A percentile compares a stretch with the other conserved stretches of the same genome.
Conservation (phyloP, 2,329 filamentous ascomycete species). For the Chaetomium olivaceum region DNA sequence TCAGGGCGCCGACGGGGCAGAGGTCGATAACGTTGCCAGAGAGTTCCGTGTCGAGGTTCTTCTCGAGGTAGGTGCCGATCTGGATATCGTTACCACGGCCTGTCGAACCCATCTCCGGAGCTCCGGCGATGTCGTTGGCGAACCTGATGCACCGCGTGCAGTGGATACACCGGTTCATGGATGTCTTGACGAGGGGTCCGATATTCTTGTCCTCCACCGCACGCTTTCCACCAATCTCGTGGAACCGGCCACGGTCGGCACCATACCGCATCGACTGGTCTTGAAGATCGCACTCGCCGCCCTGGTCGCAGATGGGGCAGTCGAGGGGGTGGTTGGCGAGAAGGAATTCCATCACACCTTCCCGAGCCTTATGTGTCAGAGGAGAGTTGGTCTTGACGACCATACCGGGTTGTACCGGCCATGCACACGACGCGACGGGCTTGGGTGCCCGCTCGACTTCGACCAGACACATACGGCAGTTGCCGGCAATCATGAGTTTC, state of each 20-base stretch:
- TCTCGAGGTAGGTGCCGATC: constrained; percentile 96
- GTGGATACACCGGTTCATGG: constrained; percentile 99
- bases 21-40: constrained; percentile 98
- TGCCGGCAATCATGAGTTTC: constrained; percentile 98
- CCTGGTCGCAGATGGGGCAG: constrained; percentile 97
- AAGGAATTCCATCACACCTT: constrained; percentile 98
- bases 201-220: constrained; percentile 99
- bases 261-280: constrained; percentile 99
- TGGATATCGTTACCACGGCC: constrained; percentile 97
- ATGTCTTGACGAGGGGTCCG: constrained; percentile 96
- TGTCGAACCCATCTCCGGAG: constrained; percentile 89
- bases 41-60: constrained; percentile 88
- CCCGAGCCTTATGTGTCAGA: constrained; percentile 92
- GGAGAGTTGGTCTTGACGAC: constrained; percentile 98
- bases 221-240: constrained; percentile 93
- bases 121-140: constrained; percentile 94
- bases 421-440: constrained; percentile 96
- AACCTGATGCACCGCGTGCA: constrained; percentile 98
- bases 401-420: constrained; percentile 98
- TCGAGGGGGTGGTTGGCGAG: constrained; percentile 95
- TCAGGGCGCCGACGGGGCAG: constrained; percentile 94
- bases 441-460: constrained; percentile 97
- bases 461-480: constrained; percentile 99
- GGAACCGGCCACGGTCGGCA: constrained; percentile 92
- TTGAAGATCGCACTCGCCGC: constrained; percentile 97